These are phyloP conservation scores for Zymoseptoria pseudotritici DNA, from an alignment of 2,329 filamentous ascomycete species.

Conservation along the genomic window DNA sequence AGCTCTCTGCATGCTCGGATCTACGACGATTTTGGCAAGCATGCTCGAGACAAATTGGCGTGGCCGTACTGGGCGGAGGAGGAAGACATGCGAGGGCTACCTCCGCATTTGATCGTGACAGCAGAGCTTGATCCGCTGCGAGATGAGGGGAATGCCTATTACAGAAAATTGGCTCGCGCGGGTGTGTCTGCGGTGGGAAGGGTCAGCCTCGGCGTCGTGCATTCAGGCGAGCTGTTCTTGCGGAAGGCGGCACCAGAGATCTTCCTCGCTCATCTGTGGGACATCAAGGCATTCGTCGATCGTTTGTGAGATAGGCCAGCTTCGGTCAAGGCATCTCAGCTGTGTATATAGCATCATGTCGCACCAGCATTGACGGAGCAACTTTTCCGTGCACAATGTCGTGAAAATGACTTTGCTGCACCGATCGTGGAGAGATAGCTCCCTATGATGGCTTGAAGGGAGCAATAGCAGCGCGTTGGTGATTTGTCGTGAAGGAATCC, in stretches of 20 bases:
- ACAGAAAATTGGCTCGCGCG: conserved; percentile 16
- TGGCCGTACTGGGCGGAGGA: conserved; percentile 22
- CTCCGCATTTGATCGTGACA: conserved; percentile 19
- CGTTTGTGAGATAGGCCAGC: neutral
- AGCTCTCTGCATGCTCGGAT: conserved; percentile 1
- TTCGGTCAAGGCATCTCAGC: neutral
- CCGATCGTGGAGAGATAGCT: too few species aligned
- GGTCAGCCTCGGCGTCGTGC: conserved; percentile 18
- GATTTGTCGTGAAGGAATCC: neutral
- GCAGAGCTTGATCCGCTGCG: conserved; percentile 25
- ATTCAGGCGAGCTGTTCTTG: conserved; percentile 14
- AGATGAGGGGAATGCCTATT: conserved; percentile 23
- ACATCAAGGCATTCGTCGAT: neutral
- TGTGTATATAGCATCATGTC: too few species aligned
- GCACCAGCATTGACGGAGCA: too few species aligned
- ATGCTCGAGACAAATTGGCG: conserved; percentile 15
- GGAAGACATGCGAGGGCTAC: conserved; percentile 20
- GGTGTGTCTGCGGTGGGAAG: conserved; percentile 16
- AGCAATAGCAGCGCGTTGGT: too few species aligned
- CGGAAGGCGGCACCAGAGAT: conserved; percentile 10
- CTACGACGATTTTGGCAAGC: neutral
- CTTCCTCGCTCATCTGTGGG: neutral
- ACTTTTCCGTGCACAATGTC: too few species aligned
- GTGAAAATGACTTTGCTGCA: too few species aligned
- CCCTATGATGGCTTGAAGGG: too few species aligned